Base-by-base conservation (phyloP, 2,329 filamentous ascomycete species). In the Phyllosticta citriasiana region DNA sequence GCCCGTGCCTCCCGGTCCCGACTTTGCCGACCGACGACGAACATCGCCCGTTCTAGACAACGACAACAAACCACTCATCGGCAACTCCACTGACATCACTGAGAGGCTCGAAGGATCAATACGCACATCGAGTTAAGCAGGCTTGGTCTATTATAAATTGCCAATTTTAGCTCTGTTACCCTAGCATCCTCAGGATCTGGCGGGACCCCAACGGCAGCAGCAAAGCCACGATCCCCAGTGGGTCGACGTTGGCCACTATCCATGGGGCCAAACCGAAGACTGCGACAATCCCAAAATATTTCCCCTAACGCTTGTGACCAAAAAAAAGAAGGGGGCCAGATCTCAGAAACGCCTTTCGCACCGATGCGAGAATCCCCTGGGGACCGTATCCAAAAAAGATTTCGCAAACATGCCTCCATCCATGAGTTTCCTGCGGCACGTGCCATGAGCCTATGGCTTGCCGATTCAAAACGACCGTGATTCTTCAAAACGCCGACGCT, bases 401-500 rank as follows among this genome's bases (percentile, higher is more conserved):
- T 40, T 40, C 33, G 33, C 33, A 40, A 40, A 40, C 33, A 40
- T 40, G 33, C 33, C 33, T 40, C 33, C 30, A 33, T 33, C 30
- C 33, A 40, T 40, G 33, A 40, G 10, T 40, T 40, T 40, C 33
- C 33, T 40, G 33, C 33, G 33, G 33, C 33, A 40, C 33, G 33
- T 40, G 33, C 33, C 33, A 40, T 40, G 14, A 16, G 33, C 33
- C 33, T 16, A 40, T 40, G 54, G 54, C 59, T 33, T 50, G 50
- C 33, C 54, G 58, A 53, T 26, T 57, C 26, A 54, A 50, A 61
- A 57, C 59, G 59, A 61, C 59, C 52, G 59, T 61, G 26, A 35
- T 61, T 53, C 56, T 50, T 56, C 33, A 40, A 40, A 61, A 61
- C 59, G 53, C 59, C 60, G 50, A 54, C 60, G 60, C 60, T 61